Conservation (phyloP, 768 basidiomycete genomes). For the Udeniomyces megalosporus region DNA sequence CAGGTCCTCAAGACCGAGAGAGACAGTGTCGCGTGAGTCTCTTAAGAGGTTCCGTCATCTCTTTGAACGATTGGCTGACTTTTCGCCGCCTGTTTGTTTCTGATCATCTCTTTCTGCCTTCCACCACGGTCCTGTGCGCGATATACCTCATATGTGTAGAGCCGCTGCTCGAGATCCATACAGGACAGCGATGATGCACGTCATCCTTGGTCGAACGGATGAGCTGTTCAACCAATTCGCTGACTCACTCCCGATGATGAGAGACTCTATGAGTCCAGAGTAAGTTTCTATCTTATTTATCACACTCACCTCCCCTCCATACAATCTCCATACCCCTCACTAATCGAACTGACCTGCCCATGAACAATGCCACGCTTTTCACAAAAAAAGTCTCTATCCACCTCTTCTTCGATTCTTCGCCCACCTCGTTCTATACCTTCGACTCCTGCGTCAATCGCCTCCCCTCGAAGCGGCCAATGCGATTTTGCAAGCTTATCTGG, state of each 20-base stretch:
- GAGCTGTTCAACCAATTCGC: slow-evolving; percentile 46
- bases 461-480: slow-evolving; percentile 59
- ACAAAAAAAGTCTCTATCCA: slow-evolving; percentile 35
- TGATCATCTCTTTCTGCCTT: background rate
- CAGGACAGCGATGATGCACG: slow-evolving; percentile 62
- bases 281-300: slow-evolving; percentile 19
- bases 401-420: slow-evolving; percentile 60
- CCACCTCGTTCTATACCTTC: slow-evolving; percentile 75
- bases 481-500: slow-evolving; percentile 76
- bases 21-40: slow-evolving; percentile 25
- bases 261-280: slow-evolving; percentile 27
- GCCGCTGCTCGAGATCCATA: slow-evolving; percentile 40
- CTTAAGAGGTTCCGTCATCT: too few relatives aligned
- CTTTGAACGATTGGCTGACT: too few relatives aligned
- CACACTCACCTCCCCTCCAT: background rate
- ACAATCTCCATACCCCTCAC: too few relatives aligned
- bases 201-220: slow-evolving; percentile 51
- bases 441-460: slow-evolving; percentile 58
- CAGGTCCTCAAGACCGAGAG: slow-evolving; percentile 24
- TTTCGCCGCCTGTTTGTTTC: too few relatives aligned
- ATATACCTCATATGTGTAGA: too few relatives aligned
- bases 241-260: slow-evolving; percentile 21
- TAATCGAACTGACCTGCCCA: too few relatives aligned
- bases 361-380: background rate
- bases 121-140: too few relatives aligned